Evolutionary conservation across 768 basidiomycete genomes (phyloP), one percentile per base, ranked within the genome.

Genomic region (Suillus placidus): DNA sequence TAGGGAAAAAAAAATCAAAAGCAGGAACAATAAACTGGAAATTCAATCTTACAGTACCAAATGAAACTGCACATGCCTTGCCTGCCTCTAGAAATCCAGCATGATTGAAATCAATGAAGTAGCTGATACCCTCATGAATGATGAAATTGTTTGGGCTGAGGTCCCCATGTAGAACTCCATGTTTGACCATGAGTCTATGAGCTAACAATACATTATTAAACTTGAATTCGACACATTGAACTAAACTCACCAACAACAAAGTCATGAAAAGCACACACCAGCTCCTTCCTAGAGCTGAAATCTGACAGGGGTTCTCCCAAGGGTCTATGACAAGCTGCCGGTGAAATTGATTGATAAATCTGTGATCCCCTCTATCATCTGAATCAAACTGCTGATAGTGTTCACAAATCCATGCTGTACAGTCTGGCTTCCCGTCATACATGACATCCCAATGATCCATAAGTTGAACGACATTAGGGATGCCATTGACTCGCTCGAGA

Each of bases 191-290:
- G 0, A 4, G 1, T 34, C n/a, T 20, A 55, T 55, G 54, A 55
- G 52, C 52, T 55, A 34, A 26, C 49, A 26, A 51, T 13, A 51
- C n/a, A n/a, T n/a, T n/a, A n/a, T n/a, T n/a, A n/a, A n/a, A n/a
- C n/a, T n/a, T n/a, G n/a, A 26, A 51, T 4, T 14, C 26, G 30
- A 30, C 5, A 3, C 14, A 52, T 51, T 13, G 30, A 18, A 32
- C 52, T 18, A 13, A 32, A 47, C 54, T 54, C 32, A 66, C 65
- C 40, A 2, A 61, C 7, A 6, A 64, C 10, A 13, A 32, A 64
- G 16, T 68, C 62, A 6, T 60, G 4, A 30, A 68, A 68, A 16
- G 65, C 32, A 1, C 65, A 38, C 3, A 68, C 18, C 14, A 66
- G 63, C 30, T 68, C 58, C n/a, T 43, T 60, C 1, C 52, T 54